Base-by-base conservation (phyloP, 352 stramenopile genomes). In the Globisporangium spinosum region DNA sequence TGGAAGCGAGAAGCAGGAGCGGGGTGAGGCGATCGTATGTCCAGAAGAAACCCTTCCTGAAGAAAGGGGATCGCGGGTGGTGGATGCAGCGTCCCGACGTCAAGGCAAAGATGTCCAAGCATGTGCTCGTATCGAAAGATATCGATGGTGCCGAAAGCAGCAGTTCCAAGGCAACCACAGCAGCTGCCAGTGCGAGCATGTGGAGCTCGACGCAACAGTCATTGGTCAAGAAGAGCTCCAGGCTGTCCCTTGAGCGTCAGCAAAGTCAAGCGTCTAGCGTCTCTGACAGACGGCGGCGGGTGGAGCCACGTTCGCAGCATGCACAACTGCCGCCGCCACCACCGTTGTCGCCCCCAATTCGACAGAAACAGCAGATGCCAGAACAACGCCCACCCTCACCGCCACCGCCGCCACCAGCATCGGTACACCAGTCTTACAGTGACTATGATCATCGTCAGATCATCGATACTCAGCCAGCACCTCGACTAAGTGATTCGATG, bases 51-150 rank as follows among this genome's bases (percentile, higher is more conserved):
- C 67, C 85, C 49, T 95, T 92, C 61, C 68, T 95, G 5, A 87
- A 83, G 56, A 91, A 78, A 80, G 84, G 85, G 27, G 72, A 86
- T 23, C 82, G 87, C n/a, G 87, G 87, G 0, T 95, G 87, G 87
- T 95, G 87, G 87, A 95, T 92, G 83, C 68, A 80, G 68, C 79
- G 73, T 0, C 80, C 83, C 10, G 76, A 74, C 17, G 76, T 77
- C 27, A 79, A 83, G 65, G 67, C 73, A 29, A 89, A 87, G 63
- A 73, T 91, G 62, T 69, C 76, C 20, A 88, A 84, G 58, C 83
- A 92, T 67, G 79, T 71, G 17, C 81, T 94, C 25, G 67, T 53
- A 38, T 92, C 85, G 9, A 87, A 77, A 35, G 75, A 75, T 20
- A 49, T 78, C 12, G 72, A 86, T 10, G 62, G 71, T 17, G 22